Percentiles rank a stretch among this genome's conserved stretches.
These are phyloP conservation scores for Penicillium vulpinum DNA, from an alignment of 2,329 filamentous ascomycete genomes.

Conservation along the genomic window DNA sequence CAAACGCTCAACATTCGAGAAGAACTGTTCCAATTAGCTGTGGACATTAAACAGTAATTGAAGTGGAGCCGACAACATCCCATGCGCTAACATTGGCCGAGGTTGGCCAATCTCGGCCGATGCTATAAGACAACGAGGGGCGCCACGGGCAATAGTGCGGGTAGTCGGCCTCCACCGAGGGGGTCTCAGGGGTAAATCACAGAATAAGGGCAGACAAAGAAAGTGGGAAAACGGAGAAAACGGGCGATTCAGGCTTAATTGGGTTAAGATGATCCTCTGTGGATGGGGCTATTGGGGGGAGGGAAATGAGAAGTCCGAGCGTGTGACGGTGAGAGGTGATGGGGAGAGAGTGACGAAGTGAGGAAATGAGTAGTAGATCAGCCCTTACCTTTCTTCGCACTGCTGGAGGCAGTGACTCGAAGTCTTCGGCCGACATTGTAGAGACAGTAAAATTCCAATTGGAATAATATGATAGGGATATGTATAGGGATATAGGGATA, in stretches of 20 bases:
- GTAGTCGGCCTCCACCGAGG: constrained; percentile 8
- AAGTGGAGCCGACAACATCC: constrained; percentile 1
- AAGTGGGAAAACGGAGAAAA: background rate
- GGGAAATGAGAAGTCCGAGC: background rate
- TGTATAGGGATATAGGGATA: too few species aligned
- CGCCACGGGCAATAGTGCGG: constrained; percentile 18
- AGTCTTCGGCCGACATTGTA: constrained; percentile 36
- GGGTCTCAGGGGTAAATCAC: constrained; percentile 16
- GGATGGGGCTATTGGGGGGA: constrained; percentile 13
- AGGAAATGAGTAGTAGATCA: background rate
- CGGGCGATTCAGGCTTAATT: background rate
- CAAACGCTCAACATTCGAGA: constrained; percentile 44
- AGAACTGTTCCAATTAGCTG: constrained; percentile 35
- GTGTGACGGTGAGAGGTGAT: background rate
- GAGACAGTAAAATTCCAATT: too few species aligned
- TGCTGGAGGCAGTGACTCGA: constrained; percentile 56
- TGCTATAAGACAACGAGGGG: background rate
- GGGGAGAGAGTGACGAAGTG: background rate
- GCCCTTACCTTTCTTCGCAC: constrained; percentile 59
- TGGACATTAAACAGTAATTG: constrained; percentile 8
- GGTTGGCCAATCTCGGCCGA: background rate
- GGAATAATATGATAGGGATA: background rate
- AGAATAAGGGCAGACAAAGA: background rate
- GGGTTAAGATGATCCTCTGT: constrained; percentile 8
- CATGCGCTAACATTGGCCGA: constrained; percentile 1